Evolutionary conservation across 2,329 filamentous ascomycete genomes (phyloP).

Genomic region (Fusarium metavorans): DNA sequence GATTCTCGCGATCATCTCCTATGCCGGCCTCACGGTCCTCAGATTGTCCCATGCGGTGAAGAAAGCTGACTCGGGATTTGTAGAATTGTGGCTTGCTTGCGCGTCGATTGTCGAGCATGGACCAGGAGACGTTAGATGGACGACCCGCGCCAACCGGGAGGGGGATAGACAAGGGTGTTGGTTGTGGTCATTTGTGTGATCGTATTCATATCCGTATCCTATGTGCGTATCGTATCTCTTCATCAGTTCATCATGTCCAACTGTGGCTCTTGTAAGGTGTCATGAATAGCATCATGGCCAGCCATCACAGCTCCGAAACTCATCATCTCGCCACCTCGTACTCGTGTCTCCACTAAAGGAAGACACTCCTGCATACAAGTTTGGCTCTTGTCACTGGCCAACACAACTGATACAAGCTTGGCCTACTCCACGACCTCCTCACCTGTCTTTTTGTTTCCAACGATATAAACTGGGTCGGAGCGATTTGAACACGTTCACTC

Average conservation of each 20-base stretch:
- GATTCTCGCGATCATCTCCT: constrained; percentile 8
- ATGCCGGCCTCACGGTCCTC: constrained; percentile 20
- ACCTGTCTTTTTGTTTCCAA: neutral
- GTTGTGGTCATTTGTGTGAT: neutral
- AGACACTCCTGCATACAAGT: neutral
- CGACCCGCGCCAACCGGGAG: neutral
- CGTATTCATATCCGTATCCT: neutral
- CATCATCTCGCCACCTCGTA: neutral
- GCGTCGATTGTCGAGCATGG: constrained; percentile 17
- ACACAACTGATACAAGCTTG: neutral
- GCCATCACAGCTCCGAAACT: neutral
- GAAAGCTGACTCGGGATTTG: constrained; percentile 24
- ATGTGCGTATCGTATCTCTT: neutral
- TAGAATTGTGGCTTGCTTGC: constrained; percentile 19
- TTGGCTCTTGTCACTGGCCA: neutral
- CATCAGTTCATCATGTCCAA: neutral
- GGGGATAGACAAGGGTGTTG: neutral
- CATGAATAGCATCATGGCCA: neutral
- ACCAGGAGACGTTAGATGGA: neutral
- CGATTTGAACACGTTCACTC: neutral
- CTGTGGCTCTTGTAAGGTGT: neutral
- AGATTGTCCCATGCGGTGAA: constrained; percentile 22
- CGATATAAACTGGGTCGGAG: neutral
- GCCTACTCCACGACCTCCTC: constrained; percentile 4
- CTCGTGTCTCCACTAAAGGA: neutral